Base-by-base conservation (phyloP, 169 alveolate species). In the Cryptosporidium tyzzeri region DNA sequence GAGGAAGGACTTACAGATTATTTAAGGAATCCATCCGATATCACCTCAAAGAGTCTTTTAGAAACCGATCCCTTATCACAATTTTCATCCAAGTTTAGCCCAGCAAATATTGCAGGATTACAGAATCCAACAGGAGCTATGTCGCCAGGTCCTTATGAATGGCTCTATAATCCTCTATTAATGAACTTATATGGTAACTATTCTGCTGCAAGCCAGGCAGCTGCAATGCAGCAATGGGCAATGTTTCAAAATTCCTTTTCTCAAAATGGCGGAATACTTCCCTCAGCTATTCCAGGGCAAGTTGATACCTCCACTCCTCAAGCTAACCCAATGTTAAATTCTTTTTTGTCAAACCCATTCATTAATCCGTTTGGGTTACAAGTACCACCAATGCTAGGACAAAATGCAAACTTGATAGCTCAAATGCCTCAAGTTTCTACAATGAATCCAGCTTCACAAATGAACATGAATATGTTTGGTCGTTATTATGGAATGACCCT, bases 151-250 rank as follows among this genome's bases (percentile, higher is more conserved):
- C 62, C 67, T 18, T 80, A 61, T 80, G 89, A 80, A 18, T 80
- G 89, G 89, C 18, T 80, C n/a, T 80, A 80, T 39, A 80, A 80
- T 33, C 89, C 89, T 41, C 1, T 80, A 3, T 61, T 80, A 5
- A 61, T 80, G 89, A 80, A 62, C 62, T 80, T 80, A 80, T 80
- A 80, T 26, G 89, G 89, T 18, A 80, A 80, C 50, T 80, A 80
- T 29, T 61, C 89, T 16, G 89, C 75, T 14, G 89, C 89, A n/a
- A 62, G 45, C 35, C 89, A 74, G 33, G 86, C 86, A 18, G 86
- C 86, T 37, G 86, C 86, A 37, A 74, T 74, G 50, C 86, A 74
- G 33, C 86, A 80, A 0, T 80, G 89, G 89, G 89, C 89, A 61
- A 62, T 80, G 75, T 31, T 80, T 29, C 89, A 80, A 53, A 80